Base-by-base conservation (phyloP, 352 stramenopile genomes). In the Globisporangium carolinianum region DNA sequence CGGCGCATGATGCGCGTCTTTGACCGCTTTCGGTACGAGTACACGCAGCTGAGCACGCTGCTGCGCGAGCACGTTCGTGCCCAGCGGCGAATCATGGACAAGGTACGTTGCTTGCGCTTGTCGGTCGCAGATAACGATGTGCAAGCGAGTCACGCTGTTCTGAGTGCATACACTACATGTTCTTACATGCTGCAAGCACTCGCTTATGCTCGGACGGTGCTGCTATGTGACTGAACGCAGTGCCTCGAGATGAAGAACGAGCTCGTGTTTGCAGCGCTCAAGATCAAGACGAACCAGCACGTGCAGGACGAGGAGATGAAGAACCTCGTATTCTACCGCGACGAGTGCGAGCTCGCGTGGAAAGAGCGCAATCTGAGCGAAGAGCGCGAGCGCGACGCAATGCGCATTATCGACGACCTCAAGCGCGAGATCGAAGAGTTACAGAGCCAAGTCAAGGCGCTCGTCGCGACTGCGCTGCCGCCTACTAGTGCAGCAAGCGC, bases 331-430 rank as follows among this genome's bases (percentile, higher is more conserved):
- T 89, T 83, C 67, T 89, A 89, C 46, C 71, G 79, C 7, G 76
- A 89, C n/a, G 79, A 89, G 55, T 89, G 79, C 51, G 75, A 89
- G 48, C 63, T 81, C 53, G 75, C 75, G 10, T 89, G 79, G 76
- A 80, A 77, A 49, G 75, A 84, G 55, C 75, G 69, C 39, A 63
- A 63, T 1, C n/a, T 85, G 24, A 77, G 75, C 42, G 72, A 85
- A 53, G 76, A 83, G 50, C 71, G 79, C 38, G 79, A 89, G 58
- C 71, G 67, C 11, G 71, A 86, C 56, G 76, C 79, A 6, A 74
- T 86, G 69, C 57, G 61, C 24, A 85, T 89, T 65, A 87, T 89
- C 53, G 79, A 89, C 43, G 75, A 86, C 11, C 67, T 89, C 46
- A 85, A 83, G 57, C 56, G 49, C 32, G 76, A 87, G 46, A 70